Evolutionary conservation across 75 land plant species (phyloP).

Genomic region (Pinus albicaulis): DNA sequence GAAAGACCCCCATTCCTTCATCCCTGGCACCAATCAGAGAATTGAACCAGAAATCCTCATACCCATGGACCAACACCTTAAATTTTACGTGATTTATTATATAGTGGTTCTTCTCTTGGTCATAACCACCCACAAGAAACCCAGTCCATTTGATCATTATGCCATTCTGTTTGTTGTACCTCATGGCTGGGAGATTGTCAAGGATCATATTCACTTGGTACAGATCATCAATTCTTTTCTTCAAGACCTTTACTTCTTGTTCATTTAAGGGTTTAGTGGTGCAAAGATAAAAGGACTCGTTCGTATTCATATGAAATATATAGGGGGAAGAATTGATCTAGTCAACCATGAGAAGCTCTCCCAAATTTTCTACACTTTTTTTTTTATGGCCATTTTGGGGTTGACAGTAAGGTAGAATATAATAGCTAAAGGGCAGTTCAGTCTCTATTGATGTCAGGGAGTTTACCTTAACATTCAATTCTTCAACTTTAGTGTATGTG

Average conservation of each 20-base stretch:
- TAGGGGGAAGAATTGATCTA: constrained; percentile 89
- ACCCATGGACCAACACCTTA: constrained; percentile 34
- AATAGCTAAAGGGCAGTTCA: constrained; percentile 81
- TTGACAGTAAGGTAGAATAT: constrained; percentile 72
- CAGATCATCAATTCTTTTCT: constrained; percentile 30
- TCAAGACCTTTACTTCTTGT: constrained; percentile 23
- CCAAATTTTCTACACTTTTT: constrained; percentile 80
- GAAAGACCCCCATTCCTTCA: constrained; percentile 24
- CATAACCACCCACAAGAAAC: constrained; percentile 29
- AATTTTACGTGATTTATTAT: constrained; percentile 44
- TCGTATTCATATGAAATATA: constrained; percentile 49
- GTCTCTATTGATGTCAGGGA: constrained; percentile 87
- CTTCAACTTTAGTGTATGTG: constrained; percentile 34
- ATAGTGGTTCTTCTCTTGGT: constrained; percentile 18
- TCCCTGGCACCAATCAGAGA: constrained; percentile 37
- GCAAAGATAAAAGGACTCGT: constrained; percentile 66
- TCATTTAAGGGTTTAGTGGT: constrained; percentile 31
- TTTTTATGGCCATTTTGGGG: constrained; percentile 54
- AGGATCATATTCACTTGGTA: constrained; percentile 52
- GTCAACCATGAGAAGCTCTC: constrained; percentile 90
- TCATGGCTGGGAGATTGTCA: constrained; percentile 38
- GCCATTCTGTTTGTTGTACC: constrained; percentile 19
- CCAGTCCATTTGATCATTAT: constrained; percentile 30
- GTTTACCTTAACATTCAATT: constrained; percentile 68
- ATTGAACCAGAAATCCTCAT: constrained; percentile 25